Percentiles rank a stretch among this genome's conserved stretches.
Evolutionary conservation across 2,329 filamentous ascomycete species (phyloP).

Genomic region (Fusarium multiceps): DNA sequence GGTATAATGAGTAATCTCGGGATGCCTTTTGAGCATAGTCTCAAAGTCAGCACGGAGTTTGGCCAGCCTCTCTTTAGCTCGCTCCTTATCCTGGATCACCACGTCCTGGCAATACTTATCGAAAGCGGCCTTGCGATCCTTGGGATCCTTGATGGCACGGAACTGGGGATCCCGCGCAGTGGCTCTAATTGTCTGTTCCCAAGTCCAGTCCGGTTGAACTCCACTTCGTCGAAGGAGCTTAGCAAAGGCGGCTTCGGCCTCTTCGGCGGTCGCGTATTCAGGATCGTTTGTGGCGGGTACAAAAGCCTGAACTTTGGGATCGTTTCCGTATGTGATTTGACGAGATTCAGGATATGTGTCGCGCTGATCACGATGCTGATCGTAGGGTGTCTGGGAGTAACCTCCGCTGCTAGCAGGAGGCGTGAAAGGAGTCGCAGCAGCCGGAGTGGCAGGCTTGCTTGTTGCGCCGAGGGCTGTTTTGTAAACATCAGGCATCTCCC

Average conservation of each 20-base stretch:
- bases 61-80: constrained; percentile 89
- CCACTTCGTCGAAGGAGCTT: constrained; percentile 88
- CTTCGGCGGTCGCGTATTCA: constrained; percentile 82
- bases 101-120: constrained; percentile 95
- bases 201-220: constrained; percentile 91
- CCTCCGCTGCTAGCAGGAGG: constrained; percentile 48
- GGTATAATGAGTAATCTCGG: constrained; percentile 96
- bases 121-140: constrained; percentile 89
- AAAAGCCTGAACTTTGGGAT: constrained; percentile 67
- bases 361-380: constrained; percentile 54
- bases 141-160: constrained; percentile 90
- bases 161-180: constrained; percentile 93
- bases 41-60: constrained; percentile 95
- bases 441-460: constrained; percentile 56
- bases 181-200: constrained; percentile 87
- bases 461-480: constrained; percentile 77
- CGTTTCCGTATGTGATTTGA: constrained; percentile 67
- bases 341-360: constrained; percentile 64
- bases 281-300: constrained; percentile 76
- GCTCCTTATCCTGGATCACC: constrained; percentile 91
- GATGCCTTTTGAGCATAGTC: constrained; percentile 94
- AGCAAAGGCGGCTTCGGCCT: constrained; percentile 92
- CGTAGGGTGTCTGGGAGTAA: constrained; percentile 51
- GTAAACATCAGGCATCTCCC: constrained; percentile 91
- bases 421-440: constrained; percentile 56